Percentiles rank a stretch among this genome's conserved stretches.
Evolutionary conservation across 495 filamentous ascomycete genomes (phyloP).

Genomic region (Astrothelium subdiscretum): DNA sequence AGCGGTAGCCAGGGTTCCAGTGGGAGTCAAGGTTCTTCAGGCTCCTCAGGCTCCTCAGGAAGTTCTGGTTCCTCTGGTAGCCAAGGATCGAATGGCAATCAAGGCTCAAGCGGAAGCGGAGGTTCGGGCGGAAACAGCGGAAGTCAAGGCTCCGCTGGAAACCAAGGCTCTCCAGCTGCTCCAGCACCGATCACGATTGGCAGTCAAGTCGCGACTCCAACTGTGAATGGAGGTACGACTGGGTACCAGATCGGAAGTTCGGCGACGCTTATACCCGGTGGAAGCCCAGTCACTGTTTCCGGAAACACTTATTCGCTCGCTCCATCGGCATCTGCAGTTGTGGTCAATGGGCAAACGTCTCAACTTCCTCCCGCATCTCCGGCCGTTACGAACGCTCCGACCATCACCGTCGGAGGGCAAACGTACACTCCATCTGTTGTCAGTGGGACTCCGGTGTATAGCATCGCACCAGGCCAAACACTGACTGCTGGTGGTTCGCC

Average conservation of each 20-base stretch:
- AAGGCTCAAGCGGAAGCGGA: background rate
- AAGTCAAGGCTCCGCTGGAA: background rate
- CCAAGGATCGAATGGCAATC: background rate
- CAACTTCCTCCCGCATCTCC: constrained; percentile 4
- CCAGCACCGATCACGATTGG: background rate
- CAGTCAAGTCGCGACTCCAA: background rate
- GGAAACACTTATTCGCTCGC: background rate
- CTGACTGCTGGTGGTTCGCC: constrained; percentile 1
- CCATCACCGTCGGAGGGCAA: background rate
- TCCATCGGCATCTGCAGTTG: background rate
- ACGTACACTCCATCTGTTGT: background rate
- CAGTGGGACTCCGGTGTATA: background rate
- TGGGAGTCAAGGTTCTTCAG: background rate
- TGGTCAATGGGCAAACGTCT: constrained; percentile 9
- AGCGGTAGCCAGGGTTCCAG: background rate
- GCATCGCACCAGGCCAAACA: constrained; percentile 3
- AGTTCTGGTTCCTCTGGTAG: background rate
- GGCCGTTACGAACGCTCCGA: background rate
- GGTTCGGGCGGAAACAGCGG: background rate
- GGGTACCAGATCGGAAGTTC: background rate
- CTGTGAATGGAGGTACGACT: background rate
- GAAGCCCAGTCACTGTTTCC: constrained; percentile 11
- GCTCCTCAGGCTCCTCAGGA: background rate
- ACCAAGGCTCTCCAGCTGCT: constrained; percentile 1
- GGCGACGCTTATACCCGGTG: constrained; percentile 6